Base-by-base conservation (phyloP, 179 eudicot species). In the Beta macrorhiza region DNA sequence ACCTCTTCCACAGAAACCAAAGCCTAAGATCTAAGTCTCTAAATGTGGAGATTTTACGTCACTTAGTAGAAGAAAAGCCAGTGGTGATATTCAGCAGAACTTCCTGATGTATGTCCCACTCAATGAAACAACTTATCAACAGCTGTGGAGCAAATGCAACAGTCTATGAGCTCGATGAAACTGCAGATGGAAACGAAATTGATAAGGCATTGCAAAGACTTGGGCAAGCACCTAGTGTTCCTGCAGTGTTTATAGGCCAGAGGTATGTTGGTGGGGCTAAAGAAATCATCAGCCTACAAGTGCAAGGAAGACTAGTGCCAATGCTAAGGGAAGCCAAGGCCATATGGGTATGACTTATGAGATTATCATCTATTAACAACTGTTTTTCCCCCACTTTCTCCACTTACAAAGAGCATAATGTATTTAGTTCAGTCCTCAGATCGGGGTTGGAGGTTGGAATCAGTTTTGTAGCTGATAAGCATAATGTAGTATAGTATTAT, bases 81-180 rank as follows among this genome's bases (percentile, higher is more conserved):
- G 76, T 85, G 56, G 87, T 82, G 62, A 85, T 83, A 76, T 85
- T 85, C 82, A 85, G 85, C 76, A 85, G 72, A 85, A 85, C 79
- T 67, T 56, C 87, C 32, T 85, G 87, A n/a, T 83, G 85, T 59
- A 85, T 85, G 85, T 82, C 81, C 73, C 83, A 85, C 82, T 82
- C 87, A 67, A 83, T 85, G 79, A 76, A 79, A 47, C 81, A 82
- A 53, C 85, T 85, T 51, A 57, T 85, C 53, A 79, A 79, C 77
- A 68, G 82, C 67, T 85, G 79, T 71, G 87, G 85, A 67, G 87
- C 85, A 52, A 72, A 85, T 85, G 77, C 85, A 25, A 83, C 79
- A 65, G 81, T 85, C 29, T 80, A 82, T 52, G 83, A 85, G 70
- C 73, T 85, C 3, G 85, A 85, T 67, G 85, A 77, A 75, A 72